Evolutionary conservation across 148 eudicot genomes (phyloP).

Genomic region (Gaultheria prostrata): DNA sequence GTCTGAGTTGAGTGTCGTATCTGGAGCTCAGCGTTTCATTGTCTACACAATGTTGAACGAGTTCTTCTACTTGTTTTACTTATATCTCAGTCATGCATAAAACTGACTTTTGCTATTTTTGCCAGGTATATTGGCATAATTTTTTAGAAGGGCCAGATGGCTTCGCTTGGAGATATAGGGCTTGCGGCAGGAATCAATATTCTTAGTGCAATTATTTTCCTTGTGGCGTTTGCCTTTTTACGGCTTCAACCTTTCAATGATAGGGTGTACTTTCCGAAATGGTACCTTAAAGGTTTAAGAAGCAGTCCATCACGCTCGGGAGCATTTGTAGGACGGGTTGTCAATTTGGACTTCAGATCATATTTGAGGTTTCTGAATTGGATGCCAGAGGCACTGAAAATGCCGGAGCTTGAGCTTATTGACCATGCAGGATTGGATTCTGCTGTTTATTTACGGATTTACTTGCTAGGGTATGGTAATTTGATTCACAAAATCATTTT

Average conservation of each 20-base stretch:
- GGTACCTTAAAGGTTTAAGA: constrained; percentile 95
- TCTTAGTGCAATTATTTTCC: constrained; percentile 65
- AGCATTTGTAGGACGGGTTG: constrained; percentile 58
- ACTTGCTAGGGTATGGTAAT: constrained; percentile 75
- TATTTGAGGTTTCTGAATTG: constrained; percentile 81
- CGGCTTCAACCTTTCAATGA: constrained; percentile 97
- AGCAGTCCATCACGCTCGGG: constrained; percentile 68
- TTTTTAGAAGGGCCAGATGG: constrained; percentile 48
- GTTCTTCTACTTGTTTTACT: neutral
- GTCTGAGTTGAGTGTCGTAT: neutral
- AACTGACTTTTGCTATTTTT: constrained; percentile 14
- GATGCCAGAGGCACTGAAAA: constrained; percentile 92
- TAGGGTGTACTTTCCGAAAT: constrained; percentile 95
- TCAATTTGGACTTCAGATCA: constrained; percentile 79
- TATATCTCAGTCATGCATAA: neutral
- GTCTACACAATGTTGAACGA: neutral
- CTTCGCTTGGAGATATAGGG: constrained; percentile 63
- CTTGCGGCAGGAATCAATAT: constrained; percentile 81
- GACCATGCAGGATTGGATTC: constrained; percentile 98
- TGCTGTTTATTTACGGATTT: constrained; percentile 86
- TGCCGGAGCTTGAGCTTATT: constrained; percentile 95
- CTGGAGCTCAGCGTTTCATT: neutral
- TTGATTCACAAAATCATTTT: neutral
- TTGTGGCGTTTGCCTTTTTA: constrained; percentile 79
- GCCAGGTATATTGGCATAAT: constrained; percentile 11